Evolutionary conservation across 768 basidiomycete genomes (phyloP).

Genomic region (Krasilnikovozyma curviuscula): DNA sequence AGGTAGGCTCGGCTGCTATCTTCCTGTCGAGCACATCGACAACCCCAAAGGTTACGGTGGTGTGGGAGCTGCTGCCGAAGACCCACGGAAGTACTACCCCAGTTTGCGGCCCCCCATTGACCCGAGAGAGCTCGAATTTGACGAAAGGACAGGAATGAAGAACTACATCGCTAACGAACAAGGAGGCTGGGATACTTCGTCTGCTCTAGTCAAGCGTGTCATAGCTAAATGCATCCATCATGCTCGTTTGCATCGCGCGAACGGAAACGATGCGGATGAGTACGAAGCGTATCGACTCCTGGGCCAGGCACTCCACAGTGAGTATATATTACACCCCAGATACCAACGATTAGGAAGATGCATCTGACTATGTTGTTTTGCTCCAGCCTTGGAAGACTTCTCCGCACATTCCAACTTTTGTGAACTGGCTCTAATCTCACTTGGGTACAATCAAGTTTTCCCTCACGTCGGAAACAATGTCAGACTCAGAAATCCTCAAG

Average conservation of each 20-base stretch:
- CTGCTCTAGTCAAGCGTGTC: constrained; percentile 32
- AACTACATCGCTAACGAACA: constrained; percentile 62
- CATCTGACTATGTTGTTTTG: not conserved
- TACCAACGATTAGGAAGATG: constrained; percentile 18
- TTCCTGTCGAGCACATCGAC: constrained; percentile 67
- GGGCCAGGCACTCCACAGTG: constrained; percentile 32
- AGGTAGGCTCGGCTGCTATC: constrained; percentile 67
- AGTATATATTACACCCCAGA: not conserved
- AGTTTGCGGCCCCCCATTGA: constrained; percentile 65
- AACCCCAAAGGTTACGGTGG: constrained; percentile 51
- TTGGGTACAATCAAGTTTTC: constrained; percentile 64
- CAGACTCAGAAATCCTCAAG: constrained; percentile 51
- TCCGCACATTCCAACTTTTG: constrained; percentile 63
- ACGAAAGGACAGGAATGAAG: constrained; percentile 20
- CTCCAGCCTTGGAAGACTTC: constrained; percentile 59
- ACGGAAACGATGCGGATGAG: constrained; percentile 32
- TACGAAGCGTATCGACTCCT: constrained; percentile 47
- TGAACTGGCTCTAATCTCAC: constrained; percentile 45
- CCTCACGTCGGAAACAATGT: constrained; percentile 67
- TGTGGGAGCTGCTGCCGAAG: constrained; percentile 59
- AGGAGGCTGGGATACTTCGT: constrained; percentile 51
- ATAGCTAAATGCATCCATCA: constrained; percentile 60
- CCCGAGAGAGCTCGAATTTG: constrained; percentile 51
- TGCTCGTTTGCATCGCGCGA: constrained; percentile 33
- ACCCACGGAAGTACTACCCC: constrained; percentile 58